Conservation (phyloP, 805 yeast species). For the Torulaspora maleeae region DNA sequence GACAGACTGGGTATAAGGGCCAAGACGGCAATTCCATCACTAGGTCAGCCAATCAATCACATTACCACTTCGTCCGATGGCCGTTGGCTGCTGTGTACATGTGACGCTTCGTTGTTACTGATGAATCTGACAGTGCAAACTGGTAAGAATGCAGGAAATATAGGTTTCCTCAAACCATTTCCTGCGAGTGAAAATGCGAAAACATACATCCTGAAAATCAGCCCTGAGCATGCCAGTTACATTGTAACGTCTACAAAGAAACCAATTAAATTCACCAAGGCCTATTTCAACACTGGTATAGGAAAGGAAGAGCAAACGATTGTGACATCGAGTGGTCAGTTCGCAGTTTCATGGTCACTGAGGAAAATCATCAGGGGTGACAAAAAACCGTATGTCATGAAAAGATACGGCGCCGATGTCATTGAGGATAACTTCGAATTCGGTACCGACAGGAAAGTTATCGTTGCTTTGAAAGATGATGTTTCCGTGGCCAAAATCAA, state of each 20-base stretch:
- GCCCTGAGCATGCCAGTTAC: constrained; percentile 67
- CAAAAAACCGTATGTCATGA: constrained; percentile 56
- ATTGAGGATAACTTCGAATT: constrained; percentile 76
- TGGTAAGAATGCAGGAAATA: constrained; percentile 53
- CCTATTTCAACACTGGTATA: constrained; percentile 72
- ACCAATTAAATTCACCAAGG: constrained; percentile 59
- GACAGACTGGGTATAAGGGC: constrained; percentile 72
- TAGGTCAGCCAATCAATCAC: constrained; percentile 70
- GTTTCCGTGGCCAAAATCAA: constrained; percentile 63
- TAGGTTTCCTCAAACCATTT: constrained; percentile 64
- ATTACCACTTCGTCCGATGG: constrained; percentile 76
- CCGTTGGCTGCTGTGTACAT: constrained; percentile 75
- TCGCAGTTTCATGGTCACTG: constrained; percentile 75
- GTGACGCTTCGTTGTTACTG: constrained; percentile 63
- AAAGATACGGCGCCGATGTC: constrained; percentile 54
- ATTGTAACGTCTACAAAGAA: constrained; percentile 48
- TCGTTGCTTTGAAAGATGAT: constrained; percentile 70
- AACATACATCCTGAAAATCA: constrained; percentile 61
- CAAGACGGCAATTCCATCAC: constrained; percentile 72
- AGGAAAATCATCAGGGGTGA: constrained; percentile 52
- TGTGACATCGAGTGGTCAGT: constrained; percentile 77
- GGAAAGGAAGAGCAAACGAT: constrained; percentile 62
- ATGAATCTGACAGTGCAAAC: constrained; percentile 60
- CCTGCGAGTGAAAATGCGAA: constrained; percentile 61
- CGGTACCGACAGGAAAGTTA: constrained; percentile 65